These are phyloP conservation scores for Ceratocystis smalleyi DNA, from an alignment of 2,329 filamentous ascomycete species.

Conservation along the genomic window DNA sequence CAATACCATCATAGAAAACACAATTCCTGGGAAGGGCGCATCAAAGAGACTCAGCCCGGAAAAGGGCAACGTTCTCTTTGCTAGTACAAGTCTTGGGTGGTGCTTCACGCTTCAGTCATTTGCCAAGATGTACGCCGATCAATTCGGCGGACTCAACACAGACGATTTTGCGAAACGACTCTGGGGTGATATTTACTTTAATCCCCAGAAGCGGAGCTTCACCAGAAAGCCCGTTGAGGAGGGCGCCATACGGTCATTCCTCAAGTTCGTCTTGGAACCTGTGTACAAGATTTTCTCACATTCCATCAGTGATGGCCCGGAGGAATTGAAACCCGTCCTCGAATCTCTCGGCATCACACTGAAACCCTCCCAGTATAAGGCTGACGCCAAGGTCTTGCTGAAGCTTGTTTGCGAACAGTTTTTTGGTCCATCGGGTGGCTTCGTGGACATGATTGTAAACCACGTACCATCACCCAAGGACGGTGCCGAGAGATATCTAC, in stretches of 20 bases:
- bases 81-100: conserved; percentile 87
- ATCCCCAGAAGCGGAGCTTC: conserved; percentile 77
- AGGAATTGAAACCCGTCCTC: conserved; percentile 66
- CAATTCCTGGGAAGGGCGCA: conserved; percentile 65
- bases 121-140: conserved; percentile 88
- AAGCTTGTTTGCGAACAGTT: conserved; percentile 88
- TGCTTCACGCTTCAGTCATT: conserved; percentile 91
- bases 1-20: conserved; percentile 85
- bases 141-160: conserved; percentile 64
- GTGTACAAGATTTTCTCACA: conserved; percentile 97
- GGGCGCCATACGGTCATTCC: conserved; percentile 67
- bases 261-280: conserved; percentile 87
- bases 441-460: conserved; percentile 87
- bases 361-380: conserved; percentile 84
- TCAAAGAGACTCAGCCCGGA: conserved; percentile 76
- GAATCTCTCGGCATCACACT: conserved; percentile 65
- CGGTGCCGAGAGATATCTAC: conserved; percentile 58
- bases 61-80: conserved; percentile 95
- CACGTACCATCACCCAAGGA: conserved; percentile 79
- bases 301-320: conserved; percentile 78
- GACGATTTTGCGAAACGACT: conserved; percentile 70
- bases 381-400: conserved; percentile 75
- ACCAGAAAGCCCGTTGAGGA: conserved; percentile 76
- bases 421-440: conserved; percentile 76
- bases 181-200: conserved; percentile 97